phyloP scores from a whole-genome alignment of 2,329 filamentous ascomycete species.

The Aspergillus arachidicola region DNA sequence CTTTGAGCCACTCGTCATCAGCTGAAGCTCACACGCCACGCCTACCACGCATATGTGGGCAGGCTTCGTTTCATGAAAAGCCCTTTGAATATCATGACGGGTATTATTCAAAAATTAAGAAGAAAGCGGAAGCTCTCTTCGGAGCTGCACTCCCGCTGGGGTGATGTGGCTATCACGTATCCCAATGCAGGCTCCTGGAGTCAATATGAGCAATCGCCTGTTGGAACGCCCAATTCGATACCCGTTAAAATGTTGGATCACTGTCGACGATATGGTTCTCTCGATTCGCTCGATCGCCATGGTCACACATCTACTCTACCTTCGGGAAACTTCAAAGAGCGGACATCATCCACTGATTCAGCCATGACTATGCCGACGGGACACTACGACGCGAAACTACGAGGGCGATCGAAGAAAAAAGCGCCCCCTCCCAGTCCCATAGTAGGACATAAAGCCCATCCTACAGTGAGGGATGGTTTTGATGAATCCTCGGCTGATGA shows the following conservation, averaged over 20 bases:
- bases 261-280: slow-evolving; percentile 16
- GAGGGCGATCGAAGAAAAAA: slow-evolving; percentile 21
- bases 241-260: slow-evolving; percentile 14
- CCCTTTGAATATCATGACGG: slow-evolving; percentile 31
- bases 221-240: slow-evolving; percentile 13
- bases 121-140: slow-evolving; percentile 39
- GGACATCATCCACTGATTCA: slow-evolving; percentile 17
- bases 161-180: slow-evolving; percentile 43
- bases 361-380: slow-evolving; percentile 29
- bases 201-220: slow-evolving; percentile 36
- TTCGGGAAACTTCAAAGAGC: slow-evolving; percentile 3
- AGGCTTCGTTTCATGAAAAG: slow-evolving; percentile 28
- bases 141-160: slow-evolving; percentile 43
- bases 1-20: not conserved
- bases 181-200: slow-evolving; percentile 47
- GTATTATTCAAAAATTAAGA: slow-evolving; percentile 35
- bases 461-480: not conserved
- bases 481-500: slow-evolving; percentile 29
- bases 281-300: slow-evolving; percentile 13
- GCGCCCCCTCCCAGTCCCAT: not conserved
- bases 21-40: slow-evolving; percentile 14
- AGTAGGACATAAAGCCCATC: not conserved
- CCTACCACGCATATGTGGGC: slow-evolving; percentile 14
- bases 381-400: slow-evolving; percentile 35
- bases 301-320: not conserved